Base-by-base conservation (phyloP, 2,329 filamentous ascomycete species). In the Colletotrichum godetiae region DNA sequence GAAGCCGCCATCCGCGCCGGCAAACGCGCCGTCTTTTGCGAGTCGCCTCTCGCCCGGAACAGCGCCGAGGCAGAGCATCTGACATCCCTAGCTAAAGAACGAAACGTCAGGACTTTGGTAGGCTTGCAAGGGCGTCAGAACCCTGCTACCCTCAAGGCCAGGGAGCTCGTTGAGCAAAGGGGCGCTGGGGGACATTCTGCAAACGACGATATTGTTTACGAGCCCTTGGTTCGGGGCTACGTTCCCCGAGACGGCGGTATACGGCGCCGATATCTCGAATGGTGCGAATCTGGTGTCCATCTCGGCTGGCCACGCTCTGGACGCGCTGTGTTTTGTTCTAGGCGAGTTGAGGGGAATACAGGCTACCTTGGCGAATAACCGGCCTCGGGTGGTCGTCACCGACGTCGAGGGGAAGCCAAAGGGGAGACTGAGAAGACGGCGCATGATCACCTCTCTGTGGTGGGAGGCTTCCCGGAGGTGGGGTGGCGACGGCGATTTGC, bases 311-410 rank as follows among this genome's bases (percentile, higher is more conserved):
- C 37, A 42, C 37, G 37, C 37, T 13, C 37, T 7, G 37, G 37
- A 42, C 37, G 37, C 13, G 37, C 2, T 42, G 37, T 42, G 13
- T 19, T 42, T 42, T 19, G 37, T 42, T 13, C 15, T 42, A 13
- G 12, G 35, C 13, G 37, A 42, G 37, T 42, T 42, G 37, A 49
- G 19, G 19, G 15, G 42, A 0, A 19, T 49, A 10, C 7, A 49
- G 42, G 42, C 42, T 10, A 49, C 42, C 5, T 49, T 49, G 42
- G 42, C 3, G 15, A 49, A 49, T 10, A 49, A 49, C 2, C 3
- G 42, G 19, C 42, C 3, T 1, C 0, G 8, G 19, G 8, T n/a
- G 19, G 4, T n/a, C 1, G 8, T 5, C 1, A 49, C 3, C 7
- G 42, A 49, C 42, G 7, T 2, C 7, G 42, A 49, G 7, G 42